Percentiles rank a stretch among this genome's conserved stretches.
These are phyloP conservation scores for Salvia rosmarinus DNA, from an alignment of 257 asterid genomes.

Conservation along the genomic window DNA sequence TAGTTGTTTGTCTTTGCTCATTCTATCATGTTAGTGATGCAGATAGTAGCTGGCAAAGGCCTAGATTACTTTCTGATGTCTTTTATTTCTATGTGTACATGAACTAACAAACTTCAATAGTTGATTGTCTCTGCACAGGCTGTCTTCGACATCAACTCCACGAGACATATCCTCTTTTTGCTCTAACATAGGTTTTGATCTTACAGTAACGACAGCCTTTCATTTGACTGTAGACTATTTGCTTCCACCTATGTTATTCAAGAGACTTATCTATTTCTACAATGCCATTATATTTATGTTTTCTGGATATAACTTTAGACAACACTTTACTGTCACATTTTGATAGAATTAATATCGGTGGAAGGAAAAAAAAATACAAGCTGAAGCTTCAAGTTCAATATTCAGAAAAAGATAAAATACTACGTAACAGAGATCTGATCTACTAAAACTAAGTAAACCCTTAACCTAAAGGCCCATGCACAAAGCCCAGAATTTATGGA, in stretches of 20 bases:
- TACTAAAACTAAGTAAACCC: too few species aligned
- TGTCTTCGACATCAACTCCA: constrained; percentile 9
- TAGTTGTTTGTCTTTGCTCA: not conserved
- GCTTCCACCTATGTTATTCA: not conserved
- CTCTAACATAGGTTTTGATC: not conserved
- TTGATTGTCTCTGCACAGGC: not conserved
- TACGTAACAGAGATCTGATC: too few species aligned
- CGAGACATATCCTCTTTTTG: not conserved
- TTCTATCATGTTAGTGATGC: constrained; percentile 26
- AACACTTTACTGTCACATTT: constrained; percentile 2
- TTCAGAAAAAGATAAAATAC: too few species aligned
- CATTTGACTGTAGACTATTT: constrained; percentile 10
- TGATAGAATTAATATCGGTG: too few species aligned
- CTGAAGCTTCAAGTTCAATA: too few species aligned
- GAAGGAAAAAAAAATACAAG: too few species aligned
- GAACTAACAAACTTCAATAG: constrained; percentile 16
- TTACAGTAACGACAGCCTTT: not conserved
- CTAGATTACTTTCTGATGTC: not conserved
- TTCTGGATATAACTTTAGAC: constrained; percentile 13
- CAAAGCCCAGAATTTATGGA: too few species aligned
- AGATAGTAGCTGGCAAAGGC: constrained; percentile 17
- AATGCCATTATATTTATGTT: not conserved
- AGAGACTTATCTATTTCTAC: not conserved
- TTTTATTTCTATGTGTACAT: not conserved
- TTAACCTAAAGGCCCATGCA: too few species aligned